Evolutionary conservation across 176 grass and related monocot genomes (phyloP).

Genomic region (Calamus simplicifolius): DNA sequence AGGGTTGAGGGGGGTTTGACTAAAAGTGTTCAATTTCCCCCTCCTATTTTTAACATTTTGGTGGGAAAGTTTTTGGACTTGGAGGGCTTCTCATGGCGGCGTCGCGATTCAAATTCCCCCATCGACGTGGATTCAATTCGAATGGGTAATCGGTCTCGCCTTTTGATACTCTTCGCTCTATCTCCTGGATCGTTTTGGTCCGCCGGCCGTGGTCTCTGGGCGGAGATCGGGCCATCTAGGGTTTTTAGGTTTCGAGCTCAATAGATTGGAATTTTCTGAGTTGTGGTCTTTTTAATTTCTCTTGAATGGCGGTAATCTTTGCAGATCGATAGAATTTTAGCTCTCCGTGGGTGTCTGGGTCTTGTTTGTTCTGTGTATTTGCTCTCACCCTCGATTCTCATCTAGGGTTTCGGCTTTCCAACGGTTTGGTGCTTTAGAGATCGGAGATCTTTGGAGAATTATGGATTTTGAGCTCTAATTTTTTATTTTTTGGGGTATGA

Average conservation of each 20-base stretch:
- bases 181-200: background rate
- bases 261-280: background rate
- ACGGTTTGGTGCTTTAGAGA: background rate
- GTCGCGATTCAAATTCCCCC: constrained; percentile 2
- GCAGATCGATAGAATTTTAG: constrained; percentile 1
- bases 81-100: constrained; percentile 1
- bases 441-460: background rate
- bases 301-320: background rate
- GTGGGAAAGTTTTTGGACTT: constrained; percentile 5
- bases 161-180: background rate
- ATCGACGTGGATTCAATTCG: constrained; percentile 7
- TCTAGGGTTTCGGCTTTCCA: background rate
- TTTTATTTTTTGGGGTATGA: background rate
- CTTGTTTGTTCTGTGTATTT: no score
- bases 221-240: constrained; percentile 7
- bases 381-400: background rate
- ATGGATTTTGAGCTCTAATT: background rate
- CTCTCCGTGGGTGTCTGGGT: background rate
- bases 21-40: constrained; percentile 9
- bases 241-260: background rate
- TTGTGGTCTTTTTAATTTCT: background rate
- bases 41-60: constrained; percentile 9
- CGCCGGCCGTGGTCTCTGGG: background rate
- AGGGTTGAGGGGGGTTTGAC: constrained; percentile 9
- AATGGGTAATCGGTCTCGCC: constrained; percentile 6